Evolutionary conservation across 176 grass and related monocot species (phyloP).

Genomic region (Ananas comosus): DNA sequence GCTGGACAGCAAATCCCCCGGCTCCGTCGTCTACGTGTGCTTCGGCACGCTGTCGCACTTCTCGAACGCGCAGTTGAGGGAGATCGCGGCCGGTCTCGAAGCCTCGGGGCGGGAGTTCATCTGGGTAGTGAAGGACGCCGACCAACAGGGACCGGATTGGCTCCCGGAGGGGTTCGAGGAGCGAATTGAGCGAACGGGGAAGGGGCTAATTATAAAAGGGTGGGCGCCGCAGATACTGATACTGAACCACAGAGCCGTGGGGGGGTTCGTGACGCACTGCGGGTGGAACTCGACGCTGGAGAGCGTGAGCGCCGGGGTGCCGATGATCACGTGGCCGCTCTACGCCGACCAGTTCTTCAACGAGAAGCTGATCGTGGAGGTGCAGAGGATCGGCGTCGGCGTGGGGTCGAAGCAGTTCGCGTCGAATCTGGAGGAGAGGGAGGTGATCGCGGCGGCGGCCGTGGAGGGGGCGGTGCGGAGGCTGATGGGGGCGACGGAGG

Average conservation of each 20-base stretch:
- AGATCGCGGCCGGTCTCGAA: conserved; percentile 44
- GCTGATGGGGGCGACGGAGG: conserved; percentile 25
- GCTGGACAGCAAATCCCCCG: conserved; percentile 23
- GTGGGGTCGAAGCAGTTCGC: conserved; percentile 25
- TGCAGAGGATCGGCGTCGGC: conserved; percentile 29
- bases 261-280: conserved; percentile 62
- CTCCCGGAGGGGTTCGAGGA: conserved; percentile 36
- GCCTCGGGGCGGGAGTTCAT: conserved; percentile 37
- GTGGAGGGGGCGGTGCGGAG: conserved; percentile 24
- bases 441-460: conserved; percentile 21
- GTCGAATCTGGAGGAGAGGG: conserved; percentile 10
- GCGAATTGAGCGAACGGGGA: conserved; percentile 14
- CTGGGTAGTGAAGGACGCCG: conserved; percentile 29
- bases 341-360: conserved; percentile 66
- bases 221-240: conserved; percentile 59
- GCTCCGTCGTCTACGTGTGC: conserved; percentile 45
- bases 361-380: conserved; percentile 53
- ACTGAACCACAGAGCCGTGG: conserved; percentile 35
- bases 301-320: conserved; percentile 38
- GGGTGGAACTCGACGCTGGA: conserved; percentile 63
- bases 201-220: conserved; percentile 26
- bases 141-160: conserved; percentile 10
- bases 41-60: conserved; percentile 38
- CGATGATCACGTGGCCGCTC: conserved; percentile 71
- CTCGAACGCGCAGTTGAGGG: conserved; percentile 19